These are phyloP conservation scores for Gigaspora rosea DNA, from an alignment of 192 early-diverging fungal species.

Conservation along the genomic window DNA sequence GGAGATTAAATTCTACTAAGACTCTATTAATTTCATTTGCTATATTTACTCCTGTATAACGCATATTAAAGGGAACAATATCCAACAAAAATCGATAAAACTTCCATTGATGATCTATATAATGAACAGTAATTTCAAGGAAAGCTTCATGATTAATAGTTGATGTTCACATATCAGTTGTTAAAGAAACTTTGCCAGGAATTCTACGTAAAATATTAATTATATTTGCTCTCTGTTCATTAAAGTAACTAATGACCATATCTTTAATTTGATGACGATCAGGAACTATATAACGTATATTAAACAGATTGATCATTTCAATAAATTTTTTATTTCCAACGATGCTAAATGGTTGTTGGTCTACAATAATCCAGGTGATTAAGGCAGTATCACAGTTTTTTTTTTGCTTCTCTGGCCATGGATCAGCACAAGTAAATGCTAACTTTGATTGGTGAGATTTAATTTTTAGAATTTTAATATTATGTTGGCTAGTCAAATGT, in stretches of 20 bases:
- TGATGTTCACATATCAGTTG: not conserved
- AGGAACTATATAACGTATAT: too few species aligned
- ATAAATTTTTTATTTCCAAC: constrained; percentile 8
- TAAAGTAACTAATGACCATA: too few species aligned
- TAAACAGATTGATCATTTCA: constrained; percentile 6
- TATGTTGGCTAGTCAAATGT: too few species aligned
- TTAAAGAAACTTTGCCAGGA: not conserved
- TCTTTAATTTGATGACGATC: too few species aligned
- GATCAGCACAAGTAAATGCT: not conserved
- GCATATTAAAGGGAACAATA: not conserved
- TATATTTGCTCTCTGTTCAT: too few species aligned
- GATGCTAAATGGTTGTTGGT: constrained; percentile 9
- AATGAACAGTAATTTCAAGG: not conserved
- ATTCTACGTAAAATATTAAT: too few species aligned
- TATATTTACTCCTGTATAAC: not conserved
- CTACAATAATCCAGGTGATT: not conserved
- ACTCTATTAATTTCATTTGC: not conserved
- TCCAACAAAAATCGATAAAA: constrained; percentile 15
- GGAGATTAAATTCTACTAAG: not conserved
- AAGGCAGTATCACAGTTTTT: not conserved
- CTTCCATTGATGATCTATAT: not conserved
- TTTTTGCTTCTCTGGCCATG: not conserved
- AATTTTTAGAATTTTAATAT: not conserved
- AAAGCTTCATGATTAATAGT: not conserved
- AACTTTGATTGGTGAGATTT: not conserved